phyloP scores from a whole-genome alignment of 257 asterid species.

The Solanum peruvianum region DNA sequence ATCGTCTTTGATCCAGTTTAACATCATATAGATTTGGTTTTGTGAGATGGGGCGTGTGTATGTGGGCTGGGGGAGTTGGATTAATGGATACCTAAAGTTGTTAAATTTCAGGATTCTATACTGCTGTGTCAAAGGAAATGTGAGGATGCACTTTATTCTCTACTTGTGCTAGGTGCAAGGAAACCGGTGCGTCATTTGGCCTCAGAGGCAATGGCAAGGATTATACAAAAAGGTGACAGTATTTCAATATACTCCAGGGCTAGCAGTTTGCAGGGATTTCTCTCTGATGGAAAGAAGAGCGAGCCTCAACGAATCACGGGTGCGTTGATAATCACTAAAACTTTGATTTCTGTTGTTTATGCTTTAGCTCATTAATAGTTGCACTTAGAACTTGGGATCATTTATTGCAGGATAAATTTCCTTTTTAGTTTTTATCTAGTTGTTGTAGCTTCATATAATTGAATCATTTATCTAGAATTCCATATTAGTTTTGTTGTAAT shows the following conservation, averaged over 20 bases:
- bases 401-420: not conserved
- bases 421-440: not conserved
- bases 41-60: not conserved
- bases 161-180: slow-evolving; percentile 86
- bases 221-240: slow-evolving; percentile 69
- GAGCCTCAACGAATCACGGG: slow-evolving; percentile 91
- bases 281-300: slow-evolving; percentile 79
- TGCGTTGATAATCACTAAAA: slow-evolving; percentile 14
- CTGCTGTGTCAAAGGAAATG: slow-evolving; percentile 81
- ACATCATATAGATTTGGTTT: not conserved
- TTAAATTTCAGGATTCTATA: slow-evolving; percentile 60
- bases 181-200: slow-evolving; percentile 96
- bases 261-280: slow-evolving; percentile 95
- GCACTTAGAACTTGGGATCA: not conserved
- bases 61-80: not conserved
- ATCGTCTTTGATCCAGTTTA: not conserved
- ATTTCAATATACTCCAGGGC: slow-evolving; percentile 96
- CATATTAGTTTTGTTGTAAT: not conserved
- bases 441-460: not conserved
- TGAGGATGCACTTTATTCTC: slow-evolving; percentile 85
- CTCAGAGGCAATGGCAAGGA: slow-evolving; percentile 89
- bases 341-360: not conserved
- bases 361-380: not conserved
- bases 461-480: not conserved
- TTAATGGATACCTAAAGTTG: not conserved